Base-by-base conservation (phyloP, 176 grass and related monocot genomes). In the Oryza rufipogon region DNA sequence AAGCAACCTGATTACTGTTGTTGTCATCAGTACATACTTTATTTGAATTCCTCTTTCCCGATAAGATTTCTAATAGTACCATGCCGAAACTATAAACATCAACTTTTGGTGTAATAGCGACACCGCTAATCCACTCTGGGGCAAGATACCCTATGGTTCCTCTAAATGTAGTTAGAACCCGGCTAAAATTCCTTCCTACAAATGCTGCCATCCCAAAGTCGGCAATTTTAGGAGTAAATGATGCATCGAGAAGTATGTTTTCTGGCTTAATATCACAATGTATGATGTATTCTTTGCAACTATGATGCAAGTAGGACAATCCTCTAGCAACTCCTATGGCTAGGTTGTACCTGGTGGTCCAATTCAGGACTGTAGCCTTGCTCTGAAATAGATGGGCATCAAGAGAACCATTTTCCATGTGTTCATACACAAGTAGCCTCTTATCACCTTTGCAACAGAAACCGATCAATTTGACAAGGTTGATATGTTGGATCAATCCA, bases 51-150 rank as follows among this genome's bases (percentile, higher is more conserved):
- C 86, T 86, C 7, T 14, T 78, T 6, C 85, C 85, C 0, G 85
- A 91, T 73, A 91, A 46, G 7, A 88, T 77, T 66, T 91, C 89
- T 0, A 88, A 47, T 0, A 91, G 19, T 46, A 88, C 80, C 89
- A 91, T 91, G 7, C 89, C 85, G 2, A 84, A 91, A 64, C 81
- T 91, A 20, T 88, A 92, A 3, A 92, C 82, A 58, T 92, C 86
- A 4, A 77, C 77, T 34, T 92, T 88, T 2, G 73, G 25, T 6
- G 86, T 88, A 23, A 92, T 74, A 3, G 86, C 48, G 6, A 69
- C 38, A 2, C 82, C 77, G 0, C 66, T 78, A 47, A 92, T 81
- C 90, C 86, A 88, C 73, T 92, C 90, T 0, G 90, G 90, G 0
- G 56, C 86, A 8, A 92, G 81, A 83, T 88, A 92, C 4, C 90